A percentile compares a stretch with the other conserved stretches of the same genome.
Evolutionary conservation across 169 alveolate species (phyloP).

Genomic region (Fabrea salina): DNA sequence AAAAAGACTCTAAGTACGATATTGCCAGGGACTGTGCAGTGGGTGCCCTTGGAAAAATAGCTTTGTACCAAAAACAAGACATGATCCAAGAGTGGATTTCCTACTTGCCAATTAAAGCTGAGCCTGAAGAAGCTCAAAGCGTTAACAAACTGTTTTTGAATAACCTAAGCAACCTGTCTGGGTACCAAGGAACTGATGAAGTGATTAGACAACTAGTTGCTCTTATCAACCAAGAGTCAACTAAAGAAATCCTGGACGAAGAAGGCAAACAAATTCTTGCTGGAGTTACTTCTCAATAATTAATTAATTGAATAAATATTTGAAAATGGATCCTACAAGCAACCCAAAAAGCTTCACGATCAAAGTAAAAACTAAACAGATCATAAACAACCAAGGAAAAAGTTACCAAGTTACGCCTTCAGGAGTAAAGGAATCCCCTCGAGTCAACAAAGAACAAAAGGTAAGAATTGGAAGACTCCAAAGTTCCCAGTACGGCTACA

Average conservation of each 20-base stretch:
- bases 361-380: too few species aligned
- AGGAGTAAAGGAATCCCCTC: too few species aligned
- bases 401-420: too few species aligned
- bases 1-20: background rate
- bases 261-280: too few species aligned
- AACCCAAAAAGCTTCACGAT: too few species aligned
- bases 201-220: background rate
- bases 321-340: too few species aligned
- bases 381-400: too few species aligned
- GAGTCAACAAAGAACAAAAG: too few species aligned
- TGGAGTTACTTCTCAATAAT: too few species aligned
- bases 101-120: conserved; percentile 26
- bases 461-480: too few species aligned
- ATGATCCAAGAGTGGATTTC: conserved; percentile 15
- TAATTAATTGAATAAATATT: too few species aligned
- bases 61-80: background rate
- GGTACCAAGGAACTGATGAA: background rate
- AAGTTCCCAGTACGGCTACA: too few species aligned
- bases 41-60: conserved; percentile 28
- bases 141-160: background rate
- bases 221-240: background rate
- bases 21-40: conserved; percentile 25
- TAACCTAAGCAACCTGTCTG: background rate
- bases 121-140: conserved; percentile 20
- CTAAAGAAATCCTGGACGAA: background rate